Base-by-base conservation (phyloP, 257 asterid species). In the Capsicum pubescens region DNA sequence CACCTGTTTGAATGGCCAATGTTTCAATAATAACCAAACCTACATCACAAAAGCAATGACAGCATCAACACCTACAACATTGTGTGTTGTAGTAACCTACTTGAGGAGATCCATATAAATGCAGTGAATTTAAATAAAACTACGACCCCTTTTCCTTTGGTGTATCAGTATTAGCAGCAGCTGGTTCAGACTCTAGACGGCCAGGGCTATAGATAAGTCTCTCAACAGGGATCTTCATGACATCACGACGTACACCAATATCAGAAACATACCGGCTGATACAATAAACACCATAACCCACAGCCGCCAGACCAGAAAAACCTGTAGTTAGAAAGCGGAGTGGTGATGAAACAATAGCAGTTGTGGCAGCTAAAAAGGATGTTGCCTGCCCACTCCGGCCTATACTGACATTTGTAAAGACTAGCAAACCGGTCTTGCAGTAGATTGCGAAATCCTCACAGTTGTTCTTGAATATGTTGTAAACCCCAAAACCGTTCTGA, bases 341-440 rank as follows among this genome's bases (percentile, higher is more conserved):
- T 0, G 99, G 97, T n/a, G 95, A 86, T 3, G 98, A 89, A 17
- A 89, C 89, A 2, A 95, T 64, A 71, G 95, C 95, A 61, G 90
- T 86, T 21, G 92, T 90, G 80, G 97, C 99, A 83, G 97, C 97
- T 13, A 89, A 56, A 83, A 90, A 82, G 1, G 99, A 88, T 8
- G 97, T 79, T 14, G 95, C 94, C 85, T 94, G 99, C 56, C 99
- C 99, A 80, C 99, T 95, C 48, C 97, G 89, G 17, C 99, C 98
- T 7, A 94, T 84, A 68, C 93, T 93, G 76, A 89, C 82, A 0
- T 86, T 88, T 36, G 93, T 87, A 83, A 88, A 85, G 78, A 94
- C 84, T 32, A 95, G 93, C 86, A 91, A 87, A 56, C 98, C 98
- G 1, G 99, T 95, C 88, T 95, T 95, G 91, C 98, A 94, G 91